Conservation (phyloP, 768 basidiomycete species). For the Gloeophyllum trabeum region DNA sequence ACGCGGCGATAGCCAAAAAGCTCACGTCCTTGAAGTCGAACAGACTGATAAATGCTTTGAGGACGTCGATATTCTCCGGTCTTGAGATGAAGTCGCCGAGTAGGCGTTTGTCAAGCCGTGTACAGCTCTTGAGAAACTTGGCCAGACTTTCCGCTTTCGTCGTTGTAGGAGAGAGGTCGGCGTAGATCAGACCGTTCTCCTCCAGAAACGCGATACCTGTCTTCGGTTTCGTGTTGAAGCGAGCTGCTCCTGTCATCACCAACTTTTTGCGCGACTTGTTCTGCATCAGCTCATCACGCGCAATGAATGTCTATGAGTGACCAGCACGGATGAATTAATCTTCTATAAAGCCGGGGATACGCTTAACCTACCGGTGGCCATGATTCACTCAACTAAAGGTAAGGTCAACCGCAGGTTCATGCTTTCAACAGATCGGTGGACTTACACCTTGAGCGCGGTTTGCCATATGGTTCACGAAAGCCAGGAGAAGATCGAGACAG, state of each 20-base stretch:
- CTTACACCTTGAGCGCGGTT: conserved; percentile 41
- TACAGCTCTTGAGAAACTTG: conserved; percentile 73
- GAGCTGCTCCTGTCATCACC: conserved; percentile 69
- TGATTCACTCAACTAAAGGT: conserved; percentile 26
- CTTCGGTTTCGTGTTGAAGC: conserved; percentile 93
- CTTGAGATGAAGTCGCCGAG: conserved; percentile 90
- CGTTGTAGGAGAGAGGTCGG: conserved; percentile 42
- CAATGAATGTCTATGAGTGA: conserved; percentile 35
- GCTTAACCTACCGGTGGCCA: conserved; percentile 55
- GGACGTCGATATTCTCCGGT: conserved; percentile 74
- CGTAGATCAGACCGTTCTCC: conserved; percentile 82
- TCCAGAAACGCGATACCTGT: conserved; percentile 83
- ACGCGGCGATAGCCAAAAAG: conserved; percentile 5
- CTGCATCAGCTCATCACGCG: conserved; percentile 45
- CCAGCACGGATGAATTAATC: neutral
- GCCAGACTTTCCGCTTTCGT: conserved; percentile 66
- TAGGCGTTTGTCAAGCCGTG: conserved; percentile 82
- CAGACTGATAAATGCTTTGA: conserved; percentile 78
- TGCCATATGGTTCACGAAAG: conserved; percentile 85
- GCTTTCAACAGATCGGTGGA: conserved; percentile 5
- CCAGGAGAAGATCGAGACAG: conserved; percentile 79
- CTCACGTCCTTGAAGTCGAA: conserved; percentile 86
- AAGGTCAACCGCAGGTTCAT: conserved; percentile 8
- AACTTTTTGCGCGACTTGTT: conserved; percentile 82
- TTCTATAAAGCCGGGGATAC: neutral